A percentile compares a stretch with the other conserved stretches of the same genome.
Evolutionary conservation across 2,329 filamentous ascomycete species (phyloP).

Genomic region (Alternaria sp.): DNA sequence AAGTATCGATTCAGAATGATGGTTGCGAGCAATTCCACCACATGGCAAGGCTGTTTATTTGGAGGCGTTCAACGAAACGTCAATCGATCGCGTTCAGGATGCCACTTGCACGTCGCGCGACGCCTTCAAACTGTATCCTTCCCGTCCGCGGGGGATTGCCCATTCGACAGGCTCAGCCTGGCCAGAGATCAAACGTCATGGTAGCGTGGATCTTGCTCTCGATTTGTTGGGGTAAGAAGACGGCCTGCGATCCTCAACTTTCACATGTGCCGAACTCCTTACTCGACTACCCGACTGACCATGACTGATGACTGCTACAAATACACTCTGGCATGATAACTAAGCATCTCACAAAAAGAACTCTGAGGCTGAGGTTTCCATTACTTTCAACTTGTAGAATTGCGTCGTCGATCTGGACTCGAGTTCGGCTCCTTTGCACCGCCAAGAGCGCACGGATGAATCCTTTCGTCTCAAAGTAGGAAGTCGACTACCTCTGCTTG

Average conservation of each 20-base stretch:
- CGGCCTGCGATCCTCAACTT: not conserved
- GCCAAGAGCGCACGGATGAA: conserved; percentile 24
- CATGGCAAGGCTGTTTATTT: conserved; percentile 16
- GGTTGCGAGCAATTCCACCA: conserved; percentile 10
- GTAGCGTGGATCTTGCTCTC: not conserved
- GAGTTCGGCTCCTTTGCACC: conserved; percentile 21
- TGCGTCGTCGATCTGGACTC: conserved; percentile 25
- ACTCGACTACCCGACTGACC: not conserved
- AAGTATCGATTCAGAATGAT: conserved; percentile 5
- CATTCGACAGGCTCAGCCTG: not conserved
- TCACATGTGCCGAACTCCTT: not conserved
- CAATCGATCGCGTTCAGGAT: not conserved
- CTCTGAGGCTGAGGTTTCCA: not conserved
- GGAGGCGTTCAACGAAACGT: conserved; percentile 2
- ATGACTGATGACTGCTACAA: not conserved
- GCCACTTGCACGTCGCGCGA: not conserved
- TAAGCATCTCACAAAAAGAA: not conserved
- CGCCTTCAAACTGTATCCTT: not conserved
- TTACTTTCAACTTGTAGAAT: conserved; percentile 11
- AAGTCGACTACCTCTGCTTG: conserved; percentile 1
- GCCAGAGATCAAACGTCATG: not conserved
- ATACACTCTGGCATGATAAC: not conserved
- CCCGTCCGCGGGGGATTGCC: not conserved
- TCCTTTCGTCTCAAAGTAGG: conserved; percentile 11
- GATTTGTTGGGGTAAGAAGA: not conserved